A percentile compares a stretch with the other conserved stretches of the same genome.
Evolutionary conservation across 2,329 filamentous ascomycete genomes (phyloP).

Genomic region (Cordyceps cicadae): DNA sequence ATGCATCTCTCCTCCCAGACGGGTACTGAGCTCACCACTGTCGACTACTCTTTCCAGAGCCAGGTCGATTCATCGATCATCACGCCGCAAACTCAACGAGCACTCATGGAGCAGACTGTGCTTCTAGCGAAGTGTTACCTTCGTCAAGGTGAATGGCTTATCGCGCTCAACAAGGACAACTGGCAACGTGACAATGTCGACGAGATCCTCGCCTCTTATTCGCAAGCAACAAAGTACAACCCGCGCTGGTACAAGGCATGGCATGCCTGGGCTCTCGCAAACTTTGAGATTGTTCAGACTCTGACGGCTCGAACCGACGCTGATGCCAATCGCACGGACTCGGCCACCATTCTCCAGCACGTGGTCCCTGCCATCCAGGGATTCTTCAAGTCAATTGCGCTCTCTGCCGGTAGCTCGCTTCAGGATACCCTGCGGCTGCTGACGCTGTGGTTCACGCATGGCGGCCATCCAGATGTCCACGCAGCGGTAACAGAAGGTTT

Average conservation of each 20-base stretch:
- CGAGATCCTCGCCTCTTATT: constrained; percentile 86
- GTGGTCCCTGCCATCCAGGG: constrained; percentile 91
- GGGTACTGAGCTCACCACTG: constrained; percentile 35
- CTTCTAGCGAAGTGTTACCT: constrained; percentile 93
- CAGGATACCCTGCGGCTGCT: constrained; percentile 90
- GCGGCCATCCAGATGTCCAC: constrained; percentile 81
- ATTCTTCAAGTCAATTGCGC: constrained; percentile 93
- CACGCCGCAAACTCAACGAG: constrained; percentile 42
- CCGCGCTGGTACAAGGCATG: constrained; percentile 97
- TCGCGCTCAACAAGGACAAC: constrained; percentile 72
- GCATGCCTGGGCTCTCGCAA: constrained; percentile 97
- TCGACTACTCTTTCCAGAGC: constrained; percentile 44
- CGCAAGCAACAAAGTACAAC: constrained; percentile 87
- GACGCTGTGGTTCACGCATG: constrained; percentile 94
- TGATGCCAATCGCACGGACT: constrained; percentile 37
- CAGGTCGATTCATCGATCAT: constrained; percentile 36
- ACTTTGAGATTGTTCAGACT: constrained; percentile 94
- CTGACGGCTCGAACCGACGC: constrained; percentile 60
- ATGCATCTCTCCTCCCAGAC: constrained; percentile 41
- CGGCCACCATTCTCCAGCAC: constrained; percentile 68
- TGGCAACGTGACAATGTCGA: constrained; percentile 83
- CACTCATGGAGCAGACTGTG: constrained; percentile 52
- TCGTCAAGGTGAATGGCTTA: constrained; percentile 93
- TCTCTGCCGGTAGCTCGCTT: constrained; percentile 85
- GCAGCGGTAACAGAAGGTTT: constrained; percentile 84